A percentile compares a stretch with the other conserved stretches of the same genome.
These are phyloP conservation scores for Pyrenochaeta sp. DNA, from an alignment of 2,329 filamentous ascomycete species.

Conservation along the genomic window DNA sequence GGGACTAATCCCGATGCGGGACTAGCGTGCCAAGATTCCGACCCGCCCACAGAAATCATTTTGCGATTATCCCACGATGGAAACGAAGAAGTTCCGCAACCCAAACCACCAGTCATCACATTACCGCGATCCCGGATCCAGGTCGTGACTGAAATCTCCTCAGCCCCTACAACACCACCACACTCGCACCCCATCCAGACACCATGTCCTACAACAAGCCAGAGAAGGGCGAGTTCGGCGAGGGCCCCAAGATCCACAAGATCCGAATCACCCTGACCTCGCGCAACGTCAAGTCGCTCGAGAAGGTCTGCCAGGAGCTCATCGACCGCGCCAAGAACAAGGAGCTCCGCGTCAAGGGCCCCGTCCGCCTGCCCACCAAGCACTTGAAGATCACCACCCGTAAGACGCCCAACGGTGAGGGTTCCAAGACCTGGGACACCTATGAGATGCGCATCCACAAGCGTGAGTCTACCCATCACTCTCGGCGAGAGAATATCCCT, in stretches of 20 bases:
- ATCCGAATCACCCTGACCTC: slow-evolving; percentile 98
- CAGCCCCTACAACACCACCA: slow-evolving; percentile 25
- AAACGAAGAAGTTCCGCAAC: no score
- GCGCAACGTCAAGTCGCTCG: slow-evolving; percentile 92
- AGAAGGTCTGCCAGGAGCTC: slow-evolving; percentile 91
- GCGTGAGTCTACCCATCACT: no score
- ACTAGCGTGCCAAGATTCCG: slow-evolving; percentile 50
- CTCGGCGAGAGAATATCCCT: neutral
- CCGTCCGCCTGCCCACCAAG: slow-evolving; percentile 97
- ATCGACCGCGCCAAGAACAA: slow-evolving; percentile 98
- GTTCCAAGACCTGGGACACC: slow-evolving; percentile 99
- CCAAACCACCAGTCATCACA: slow-evolving; percentile 59
- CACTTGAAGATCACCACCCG: slow-evolving; percentile 95
- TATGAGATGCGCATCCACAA: slow-evolving; percentile 99
- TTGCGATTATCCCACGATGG: no score
- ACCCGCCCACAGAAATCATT: slow-evolving; percentile 38
- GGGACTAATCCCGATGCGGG: slow-evolving; percentile 25
- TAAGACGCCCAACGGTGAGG: slow-evolving; percentile 99
- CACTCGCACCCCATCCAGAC: slow-evolving; percentile 28
- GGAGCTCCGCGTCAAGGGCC: slow-evolving; percentile 98
- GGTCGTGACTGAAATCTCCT: slow-evolving; percentile 56
- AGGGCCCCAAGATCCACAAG: slow-evolving; percentile 95
- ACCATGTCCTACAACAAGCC: slow-evolving; percentile 70
- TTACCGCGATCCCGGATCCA: slow-evolving; percentile 57
- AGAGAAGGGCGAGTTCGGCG: slow-evolving; percentile 90